phyloP scores from a whole-genome alignment of 257 asterid species.

The Nicotiana paniculata region DNA sequence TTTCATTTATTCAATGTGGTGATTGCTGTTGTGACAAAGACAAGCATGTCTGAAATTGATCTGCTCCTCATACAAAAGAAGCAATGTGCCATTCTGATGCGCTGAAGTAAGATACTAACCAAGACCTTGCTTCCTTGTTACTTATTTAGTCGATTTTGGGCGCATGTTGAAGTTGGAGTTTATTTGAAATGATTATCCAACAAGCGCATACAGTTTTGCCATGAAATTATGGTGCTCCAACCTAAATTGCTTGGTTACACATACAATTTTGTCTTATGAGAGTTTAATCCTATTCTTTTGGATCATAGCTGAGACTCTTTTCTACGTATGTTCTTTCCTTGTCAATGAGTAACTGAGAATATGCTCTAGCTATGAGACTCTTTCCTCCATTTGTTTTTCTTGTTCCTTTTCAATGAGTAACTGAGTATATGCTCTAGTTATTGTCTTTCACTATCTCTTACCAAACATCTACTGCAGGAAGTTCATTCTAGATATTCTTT shows the following conservation, averaged over 20 bases:
- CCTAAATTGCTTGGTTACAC: not conserved
- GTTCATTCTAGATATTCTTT: constrained; percentile 64
- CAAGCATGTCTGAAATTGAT: not conserved
- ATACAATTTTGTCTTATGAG: not conserved
- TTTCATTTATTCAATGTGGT: not conserved
- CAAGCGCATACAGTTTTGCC: not conserved
- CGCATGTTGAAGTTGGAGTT: not conserved
- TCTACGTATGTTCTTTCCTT: not conserved
- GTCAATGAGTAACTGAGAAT: not conserved
- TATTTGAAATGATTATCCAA: not conserved
- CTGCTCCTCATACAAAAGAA: not conserved
- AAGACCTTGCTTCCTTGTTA: not conserved
- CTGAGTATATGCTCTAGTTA: not conserved
- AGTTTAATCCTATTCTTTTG: not conserved
- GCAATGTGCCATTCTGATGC: not conserved
- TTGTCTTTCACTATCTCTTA: not conserved
- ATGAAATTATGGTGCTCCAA: not conserved
- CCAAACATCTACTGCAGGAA: constrained; percentile 49
- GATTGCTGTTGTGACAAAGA: not conserved
- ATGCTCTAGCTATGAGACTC: not conserved
- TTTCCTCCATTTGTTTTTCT: not conserved
- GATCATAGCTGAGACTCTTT: not conserved
- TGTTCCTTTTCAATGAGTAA: not conserved
- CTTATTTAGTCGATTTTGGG: not conserved
- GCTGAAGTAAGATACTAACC: not conserved